A percentile compares a stretch with the other conserved stretches of the same genome.
Conservation (phyloP, 805 yeast genomes). For the Ogataea neopini region DNA sequence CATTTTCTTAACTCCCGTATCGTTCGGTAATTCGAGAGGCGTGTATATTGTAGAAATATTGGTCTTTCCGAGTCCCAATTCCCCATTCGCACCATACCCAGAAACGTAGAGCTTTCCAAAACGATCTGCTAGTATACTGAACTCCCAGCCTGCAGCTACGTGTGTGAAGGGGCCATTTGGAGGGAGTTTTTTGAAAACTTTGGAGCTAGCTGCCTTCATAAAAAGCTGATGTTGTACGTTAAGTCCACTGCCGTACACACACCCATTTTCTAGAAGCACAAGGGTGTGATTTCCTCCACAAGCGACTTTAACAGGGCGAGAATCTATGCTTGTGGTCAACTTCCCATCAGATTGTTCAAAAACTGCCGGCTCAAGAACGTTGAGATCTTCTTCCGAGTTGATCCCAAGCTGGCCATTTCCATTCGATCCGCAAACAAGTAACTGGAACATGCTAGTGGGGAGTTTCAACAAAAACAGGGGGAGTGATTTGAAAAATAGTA, state of each 20-base stretch:
- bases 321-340: not conserved
- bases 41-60: not conserved
- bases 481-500: too few species aligned
- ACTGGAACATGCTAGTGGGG: constrained; percentile 18
- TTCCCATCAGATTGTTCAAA: constrained; percentile 4
- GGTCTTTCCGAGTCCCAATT: constrained; percentile 55
- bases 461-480: too few species aligned
- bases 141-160: constrained; percentile 82
- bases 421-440: constrained; percentile 79
- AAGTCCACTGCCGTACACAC: constrained; percentile 55
- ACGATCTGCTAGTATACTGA: constrained; percentile 49
- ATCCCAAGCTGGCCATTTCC: constrained; percentile 77
- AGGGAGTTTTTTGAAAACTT: constrained; percentile 10
- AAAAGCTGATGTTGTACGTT: constrained; percentile 23
- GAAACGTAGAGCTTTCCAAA: constrained; percentile 45
- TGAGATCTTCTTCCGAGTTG: constrained; percentile 51
- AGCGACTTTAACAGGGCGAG: constrained; percentile 45
- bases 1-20: constrained; percentile 15
- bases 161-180: constrained; percentile 40
- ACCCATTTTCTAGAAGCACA: constrained; percentile 54
- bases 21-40: constrained; percentile 9
- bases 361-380: constrained; percentile 26
- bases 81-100: constrained; percentile 75
- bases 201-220: constrained; percentile 1
- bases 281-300: constrained; percentile 91